Conservation (phyloP, 371 early-diverging fungal genomes). For the Funneliformis caledonium region DNA sequence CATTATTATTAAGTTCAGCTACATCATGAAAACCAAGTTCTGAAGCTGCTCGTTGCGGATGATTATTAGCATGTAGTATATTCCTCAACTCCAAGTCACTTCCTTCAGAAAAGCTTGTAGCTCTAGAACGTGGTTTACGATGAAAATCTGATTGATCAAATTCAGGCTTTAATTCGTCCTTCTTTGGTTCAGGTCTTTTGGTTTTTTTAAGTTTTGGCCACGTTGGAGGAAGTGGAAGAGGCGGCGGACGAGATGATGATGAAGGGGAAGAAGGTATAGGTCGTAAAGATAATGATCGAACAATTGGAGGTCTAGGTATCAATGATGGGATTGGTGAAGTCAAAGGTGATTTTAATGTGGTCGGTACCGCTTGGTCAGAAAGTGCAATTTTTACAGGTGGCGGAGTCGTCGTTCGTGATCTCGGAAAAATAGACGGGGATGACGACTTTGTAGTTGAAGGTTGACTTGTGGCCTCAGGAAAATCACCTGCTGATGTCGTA, state of each 20-base stretch:
- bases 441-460: background rate
- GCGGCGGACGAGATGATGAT: conserved; percentile 19
- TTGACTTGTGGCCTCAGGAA: background rate
- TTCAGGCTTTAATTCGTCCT: background rate
- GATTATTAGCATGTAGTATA: background rate
- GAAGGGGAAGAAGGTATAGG: background rate
- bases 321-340: background rate
- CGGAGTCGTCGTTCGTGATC: conserved; percentile 3
- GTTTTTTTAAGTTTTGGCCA: conserved; percentile 28
- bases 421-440: background rate
- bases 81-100: background rate
- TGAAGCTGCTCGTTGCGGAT: background rate
- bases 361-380: background rate
- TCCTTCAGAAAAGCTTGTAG: background rate
- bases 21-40: background rate
- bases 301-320: conserved; percentile 8
- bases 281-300: background rate
- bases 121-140: background rate
- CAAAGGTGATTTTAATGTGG: background rate
- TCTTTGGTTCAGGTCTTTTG: conserved; percentile 3
- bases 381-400: background rate
- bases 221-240: conserved; percentile 30
- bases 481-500: background rate
- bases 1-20: background rate
- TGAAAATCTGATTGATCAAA: background rate